Conservation (phyloP, 1,284 basidiomycete genomes). For the Mycena citricolor region DNA sequence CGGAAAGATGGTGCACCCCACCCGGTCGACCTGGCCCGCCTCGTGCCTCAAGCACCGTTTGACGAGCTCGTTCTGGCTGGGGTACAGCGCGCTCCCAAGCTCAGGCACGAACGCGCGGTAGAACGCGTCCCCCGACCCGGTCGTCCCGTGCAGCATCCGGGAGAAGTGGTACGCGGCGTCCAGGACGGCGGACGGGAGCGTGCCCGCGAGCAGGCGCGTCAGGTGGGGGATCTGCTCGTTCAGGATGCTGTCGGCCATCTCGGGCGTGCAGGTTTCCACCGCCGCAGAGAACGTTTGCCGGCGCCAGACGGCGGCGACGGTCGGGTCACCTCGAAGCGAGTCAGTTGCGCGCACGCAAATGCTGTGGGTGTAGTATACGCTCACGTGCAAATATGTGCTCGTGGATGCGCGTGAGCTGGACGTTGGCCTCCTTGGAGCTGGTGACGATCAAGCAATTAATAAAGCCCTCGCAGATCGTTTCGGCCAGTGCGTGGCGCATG, state of each 20-base stretch:
- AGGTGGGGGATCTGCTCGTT: slow-evolving; percentile 66
- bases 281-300: slow-evolving; percentile 83
- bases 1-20: slow-evolving; percentile 80
- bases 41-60: slow-evolving; percentile 76
- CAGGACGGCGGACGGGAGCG: slow-evolving; percentile 51
- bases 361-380: slow-evolving; percentile 30
- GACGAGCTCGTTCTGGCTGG: slow-evolving; percentile 73
- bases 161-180: slow-evolving; percentile 73
- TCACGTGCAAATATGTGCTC: slow-evolving; percentile 79
- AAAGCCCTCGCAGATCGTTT: slow-evolving; percentile 74
- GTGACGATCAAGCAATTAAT: slow-evolving; percentile 78
- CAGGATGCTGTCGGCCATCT: slow-evolving; percentile 64
- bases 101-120: slow-evolving; percentile 83
- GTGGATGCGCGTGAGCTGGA: slow-evolving; percentile 78
- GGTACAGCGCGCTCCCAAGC: slow-evolving; percentile 62
- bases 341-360: background rate
- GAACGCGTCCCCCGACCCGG: slow-evolving; percentile 67
- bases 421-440: slow-evolving; percentile 76
- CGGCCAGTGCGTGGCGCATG: slow-evolving; percentile 73
- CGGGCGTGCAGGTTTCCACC: slow-evolving; percentile 68
- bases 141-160: slow-evolving; percentile 76
- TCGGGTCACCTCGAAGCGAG: slow-evolving; percentile 60
- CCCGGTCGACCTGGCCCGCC: slow-evolving; percentile 63
- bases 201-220: slow-evolving; percentile 47
- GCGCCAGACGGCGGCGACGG: slow-evolving; percentile 80